Evolutionary conservation across 345 rosid genomes (phyloP).

Genomic region (Gossypium turneri): DNA sequence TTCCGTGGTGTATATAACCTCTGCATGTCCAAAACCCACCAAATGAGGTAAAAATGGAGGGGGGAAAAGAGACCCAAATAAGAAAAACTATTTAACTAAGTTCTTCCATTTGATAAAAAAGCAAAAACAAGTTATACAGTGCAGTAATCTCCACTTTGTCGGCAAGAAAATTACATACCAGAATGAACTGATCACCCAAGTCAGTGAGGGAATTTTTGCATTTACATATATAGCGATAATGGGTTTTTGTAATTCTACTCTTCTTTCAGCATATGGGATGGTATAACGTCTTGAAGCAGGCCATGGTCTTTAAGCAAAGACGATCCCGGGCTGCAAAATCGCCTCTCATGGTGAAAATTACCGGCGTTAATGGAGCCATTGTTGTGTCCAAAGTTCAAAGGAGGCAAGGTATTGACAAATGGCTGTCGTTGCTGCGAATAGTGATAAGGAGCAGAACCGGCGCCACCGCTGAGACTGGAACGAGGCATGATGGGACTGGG

Average conservation of each 20-base stretch:
- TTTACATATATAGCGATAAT: conserved; percentile 14
- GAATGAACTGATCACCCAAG: conserved; percentile 6
- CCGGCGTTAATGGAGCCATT: conserved; percentile 17
- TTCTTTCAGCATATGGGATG: conserved; percentile 67
- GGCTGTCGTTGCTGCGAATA: conserved; percentile 41
- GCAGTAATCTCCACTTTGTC: conserved; percentile 13
- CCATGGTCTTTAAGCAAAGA: conserved; percentile 51
- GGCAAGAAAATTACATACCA: conserved; percentile 30
- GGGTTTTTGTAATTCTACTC: conserved; percentile 29
- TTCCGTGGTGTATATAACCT: conserved; percentile 7
- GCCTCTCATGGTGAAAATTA: conserved; percentile 26
- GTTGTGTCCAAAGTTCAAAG: conserved; percentile 33
- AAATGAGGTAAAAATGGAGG: neutral
- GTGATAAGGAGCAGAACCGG: conserved; percentile 25
- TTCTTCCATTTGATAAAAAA: conserved; percentile 15
- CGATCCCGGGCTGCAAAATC: conserved; percentile 29
- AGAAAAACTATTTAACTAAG: conserved; percentile 8
- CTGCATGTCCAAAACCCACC: conserved; percentile 11
- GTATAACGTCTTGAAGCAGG: conserved; percentile 75
- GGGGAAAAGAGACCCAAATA: neutral
- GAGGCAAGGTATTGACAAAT: conserved; percentile 23
- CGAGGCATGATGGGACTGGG: conserved; percentile 65
- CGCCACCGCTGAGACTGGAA: conserved; percentile 40
- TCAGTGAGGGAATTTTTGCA: conserved; percentile 26
- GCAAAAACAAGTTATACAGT: conserved; percentile 11